Base-by-base conservation (phyloP, 768 basidiomycete species). In the Paxillus involutus region DNA sequence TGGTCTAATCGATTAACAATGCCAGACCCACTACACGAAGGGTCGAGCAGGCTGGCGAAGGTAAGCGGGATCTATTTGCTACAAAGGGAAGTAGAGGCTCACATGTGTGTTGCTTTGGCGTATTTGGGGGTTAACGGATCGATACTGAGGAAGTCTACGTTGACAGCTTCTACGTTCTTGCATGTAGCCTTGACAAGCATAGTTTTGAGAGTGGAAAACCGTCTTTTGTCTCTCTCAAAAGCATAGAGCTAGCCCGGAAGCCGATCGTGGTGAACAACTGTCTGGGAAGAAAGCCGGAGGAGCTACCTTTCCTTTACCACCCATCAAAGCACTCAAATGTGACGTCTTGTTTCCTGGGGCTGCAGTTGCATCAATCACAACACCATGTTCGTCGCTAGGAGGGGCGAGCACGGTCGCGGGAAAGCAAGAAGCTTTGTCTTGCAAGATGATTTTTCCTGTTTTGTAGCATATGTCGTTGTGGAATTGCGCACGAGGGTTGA, bases 271-370 rank as follows among this genome's bases (percentile, higher is more conserved):
- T 59, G 43, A 58, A 49, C 21, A 29, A 21, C 21, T 26, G 8
- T 7, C 26, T 6, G 1, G 16, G 33, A 44, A 41, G 21, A 6
- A 35, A 47, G 33, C 6, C 29, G n/a, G 21, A 7, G 0, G 13
- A 1, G 9, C 51, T 51, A 93, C 95, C 72, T 85, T 89, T 63
- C 94, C 92, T 67, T 81, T 80, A 59, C 87, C 88, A 16, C 75
- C 67, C 89, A 98, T 92, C 42, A 98, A 74, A 21, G 94, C 92
- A 60, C 91, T 89, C 21, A 98, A 72, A 70, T 96, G 93, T 8
- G 94, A 89, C 2, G 97, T 98, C 74, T 99, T 99, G 74, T 99
- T 99, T 0, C 97, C 97, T 0, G 97, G 97, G 1, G 97, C 97
- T 39, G 94, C 89, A 11, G 94, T 98, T 12, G 93, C 94, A 70